Evolutionary conservation across 2,329 filamentous ascomycete genomes (phyloP), one percentile per base, ranked within the genome.

Genomic region (Trichoderma afroharzianum): DNA sequence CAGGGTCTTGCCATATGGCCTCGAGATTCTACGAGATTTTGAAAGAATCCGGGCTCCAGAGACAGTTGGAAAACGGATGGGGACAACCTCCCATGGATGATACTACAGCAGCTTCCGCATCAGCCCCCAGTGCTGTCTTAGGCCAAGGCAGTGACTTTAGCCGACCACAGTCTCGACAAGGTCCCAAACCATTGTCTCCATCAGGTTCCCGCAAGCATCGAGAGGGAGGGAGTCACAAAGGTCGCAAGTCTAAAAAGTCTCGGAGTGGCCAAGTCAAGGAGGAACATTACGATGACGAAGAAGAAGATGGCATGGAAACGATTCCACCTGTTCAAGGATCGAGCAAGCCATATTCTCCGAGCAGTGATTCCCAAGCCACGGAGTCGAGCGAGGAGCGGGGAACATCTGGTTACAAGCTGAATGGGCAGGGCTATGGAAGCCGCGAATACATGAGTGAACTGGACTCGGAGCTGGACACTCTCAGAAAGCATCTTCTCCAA

Each of bases 11-110:
- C 43, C 58, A 68, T 33, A 73, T 72, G 68, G 71, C 72, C 9
- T 62, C 72, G 7, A 50, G 63, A 5, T 73, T 72, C 18, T 68
- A 59, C 69, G 57, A 73, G 28, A 72, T 73, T 14, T 55, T 73
- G 32, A 66, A 61, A 58, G 69, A 72, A 15, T 71, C 71, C 15
- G 69, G 71, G 24, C 70, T 68, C 21, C 58, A 68, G 32, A 36
- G 62, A 6, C 69, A 71, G 33, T 36, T 73, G 15, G 63, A 58
- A 24, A 63, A 70, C 21, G 63, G 67, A 2, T 72, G 71, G 71
- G 67, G 71, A 12, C 61, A 62, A 18, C 36, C 18, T 12, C 63
- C 63, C 43, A 5, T 67, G 6, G 33, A 70, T 32, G 39, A 26
- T 24, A n/a, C n/a, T 21, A 50, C 47, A n/a, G 33, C 57, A n/a